Evolutionary conservation across 805 yeast genomes (phyloP).

Genomic region (Zygotorulaspora chibaensis): DNA sequence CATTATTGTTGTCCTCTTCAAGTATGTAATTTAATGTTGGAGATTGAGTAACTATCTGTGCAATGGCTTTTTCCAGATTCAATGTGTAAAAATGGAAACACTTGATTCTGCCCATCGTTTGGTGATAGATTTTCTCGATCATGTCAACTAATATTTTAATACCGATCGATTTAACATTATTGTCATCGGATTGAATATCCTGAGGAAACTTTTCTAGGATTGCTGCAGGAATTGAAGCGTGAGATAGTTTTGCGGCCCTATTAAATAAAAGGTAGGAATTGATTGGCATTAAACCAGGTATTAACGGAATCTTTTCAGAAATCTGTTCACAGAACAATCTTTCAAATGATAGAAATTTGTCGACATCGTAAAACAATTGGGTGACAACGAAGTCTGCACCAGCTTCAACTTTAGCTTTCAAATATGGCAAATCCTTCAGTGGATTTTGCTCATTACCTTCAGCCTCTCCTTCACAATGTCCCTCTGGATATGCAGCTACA

Average conservation of each 20-base stretch:
- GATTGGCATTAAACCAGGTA: constrained; percentile 91
- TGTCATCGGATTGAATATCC: constrained; percentile 62
- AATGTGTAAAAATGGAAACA: constrained; percentile 92
- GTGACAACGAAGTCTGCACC: constrained; percentile 95
- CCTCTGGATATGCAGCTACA: constrained; percentile 98
- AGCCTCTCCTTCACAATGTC: constrained; percentile 81
- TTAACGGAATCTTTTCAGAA: constrained; percentile 48
- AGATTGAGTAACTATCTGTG: constrained; percentile 69
- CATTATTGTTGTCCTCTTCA: constrained; percentile 36
- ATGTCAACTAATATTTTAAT: constrained; percentile 67
- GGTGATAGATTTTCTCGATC: constrained; percentile 50
- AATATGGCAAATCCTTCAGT: constrained; percentile 64
- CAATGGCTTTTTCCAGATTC: constrained; percentile 88
- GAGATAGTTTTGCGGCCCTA: constrained; percentile 84
- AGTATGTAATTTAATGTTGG: constrained; percentile 48
- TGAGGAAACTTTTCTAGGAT: constrained; percentile 54
- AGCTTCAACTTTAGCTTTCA: constrained; percentile 81
- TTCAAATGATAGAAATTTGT: constrained; percentile 67
- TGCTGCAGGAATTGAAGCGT: constrained; percentile 69
- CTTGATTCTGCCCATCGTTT: constrained; percentile 54
- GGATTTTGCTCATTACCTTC: constrained; percentile 63
- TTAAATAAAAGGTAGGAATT: constrained; percentile 77
- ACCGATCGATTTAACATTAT: constrained; percentile 75
- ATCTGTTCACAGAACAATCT: constrained; percentile 41
- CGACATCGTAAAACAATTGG: constrained; percentile 86